Conservation (phyloP, 139 green algal species). For the Chlorokybus atmophyticus region DNA sequence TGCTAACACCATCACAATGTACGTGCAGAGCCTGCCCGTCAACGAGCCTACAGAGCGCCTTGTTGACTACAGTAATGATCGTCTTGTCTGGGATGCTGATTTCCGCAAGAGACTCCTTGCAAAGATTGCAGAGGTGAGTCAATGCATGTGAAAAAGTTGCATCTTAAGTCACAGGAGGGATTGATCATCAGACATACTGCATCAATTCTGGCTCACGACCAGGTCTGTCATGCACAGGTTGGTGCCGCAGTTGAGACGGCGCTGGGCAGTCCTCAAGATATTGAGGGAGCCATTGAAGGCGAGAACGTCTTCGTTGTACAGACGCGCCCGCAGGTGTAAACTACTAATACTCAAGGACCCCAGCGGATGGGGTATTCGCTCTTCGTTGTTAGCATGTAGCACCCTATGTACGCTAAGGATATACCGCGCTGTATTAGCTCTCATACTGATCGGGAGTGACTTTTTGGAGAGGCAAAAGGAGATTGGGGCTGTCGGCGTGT, state of each 20-base stretch:
- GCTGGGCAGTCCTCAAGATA: conserved; percentile 59
- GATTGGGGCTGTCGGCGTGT: no score
- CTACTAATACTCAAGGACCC: no score
- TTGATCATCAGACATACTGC: not conserved
- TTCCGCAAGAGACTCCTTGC: conserved; percentile 32
- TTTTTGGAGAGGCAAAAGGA: no score
- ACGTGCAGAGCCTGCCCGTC: conserved; percentile 77
- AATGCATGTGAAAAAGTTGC: not conserved
- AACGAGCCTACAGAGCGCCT: conserved; percentile 32
- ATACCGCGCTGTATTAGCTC: no score
- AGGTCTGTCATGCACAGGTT: not conserved
- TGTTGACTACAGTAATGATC: conserved; percentile 48
- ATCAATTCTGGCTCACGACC: not conserved
- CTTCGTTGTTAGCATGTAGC: no score
- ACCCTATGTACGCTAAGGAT: no score
- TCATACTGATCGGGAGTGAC: no score
- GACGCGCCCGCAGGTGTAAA: conserved; percentile 56
- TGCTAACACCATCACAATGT: no score
- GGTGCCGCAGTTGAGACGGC: conserved; percentile 66
- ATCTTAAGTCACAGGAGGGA: not conserved
- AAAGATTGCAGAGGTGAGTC: conserved; percentile 24
- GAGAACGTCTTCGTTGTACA: conserved; percentile 78
- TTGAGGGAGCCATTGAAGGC: conserved; percentile 78
- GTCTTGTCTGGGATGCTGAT: conserved; percentile 47
- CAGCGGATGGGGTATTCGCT: no score